Percentiles rank a stretch among this genome's conserved stretches.
These are phyloP conservation scores for Limnanthes douglasii DNA, from an alignment of 345 rosid species.

Conservation along the genomic window DNA sequence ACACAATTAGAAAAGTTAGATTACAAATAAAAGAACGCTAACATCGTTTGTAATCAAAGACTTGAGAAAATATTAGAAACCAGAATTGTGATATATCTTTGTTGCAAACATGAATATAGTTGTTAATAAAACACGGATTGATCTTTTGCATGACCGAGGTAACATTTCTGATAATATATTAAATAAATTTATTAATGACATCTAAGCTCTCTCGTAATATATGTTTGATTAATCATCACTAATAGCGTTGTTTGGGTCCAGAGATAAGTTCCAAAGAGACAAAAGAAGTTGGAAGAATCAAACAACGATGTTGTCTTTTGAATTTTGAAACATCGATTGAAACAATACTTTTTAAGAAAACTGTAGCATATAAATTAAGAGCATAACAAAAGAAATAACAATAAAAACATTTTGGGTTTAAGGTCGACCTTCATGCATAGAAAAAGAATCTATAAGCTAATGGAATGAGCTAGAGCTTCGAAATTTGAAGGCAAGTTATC, in stretches of 20 bases:
- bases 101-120: conserved; percentile 76
- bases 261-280: conserved; percentile 41
- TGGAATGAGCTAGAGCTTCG: conserved; percentile 91
- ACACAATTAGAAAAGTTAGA: background rate
- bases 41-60: conserved; percentile 39
- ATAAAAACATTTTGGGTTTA: background rate
- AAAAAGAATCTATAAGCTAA: conserved; percentile 48
- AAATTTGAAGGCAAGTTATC: conserved; percentile 73
- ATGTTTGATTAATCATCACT: conserved; percentile 1
- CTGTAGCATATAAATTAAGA: background rate
- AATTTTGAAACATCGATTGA: conserved; percentile 31
- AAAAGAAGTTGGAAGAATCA: conserved; percentile 77
- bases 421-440: conserved; percentile 49
- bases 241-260: conserved; percentile 51
- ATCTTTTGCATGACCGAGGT: conserved; percentile 42
- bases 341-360: background rate
- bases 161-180: conserved; percentile 32
- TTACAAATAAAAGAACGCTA: conserved; percentile 16
- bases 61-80: conserved; percentile 38
- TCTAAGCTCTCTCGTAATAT: conserved; percentile 1
- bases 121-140: conserved; percentile 37
- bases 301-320: conserved; percentile 36
- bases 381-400: background rate
- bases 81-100: conserved; percentile 47
- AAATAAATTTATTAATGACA: conserved; percentile 1